Evolutionary conservation across 2,329 filamentous ascomycete species (phyloP).

Genomic region (Rhexocercosporidium sp.): DNA sequence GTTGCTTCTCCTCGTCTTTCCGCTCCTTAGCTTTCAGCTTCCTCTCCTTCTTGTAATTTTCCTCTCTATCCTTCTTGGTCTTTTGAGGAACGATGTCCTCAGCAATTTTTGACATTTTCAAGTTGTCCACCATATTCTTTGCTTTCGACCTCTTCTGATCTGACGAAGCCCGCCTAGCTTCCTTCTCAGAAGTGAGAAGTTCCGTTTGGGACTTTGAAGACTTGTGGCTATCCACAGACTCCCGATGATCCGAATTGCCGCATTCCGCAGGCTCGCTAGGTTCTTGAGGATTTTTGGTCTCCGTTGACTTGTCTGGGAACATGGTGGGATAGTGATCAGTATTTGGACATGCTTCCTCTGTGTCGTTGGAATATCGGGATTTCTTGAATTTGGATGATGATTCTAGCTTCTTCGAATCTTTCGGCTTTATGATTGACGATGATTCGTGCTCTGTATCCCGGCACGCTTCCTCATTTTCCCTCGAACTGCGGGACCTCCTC

Average conservation of each 20-base stretch:
- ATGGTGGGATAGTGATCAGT: background rate
- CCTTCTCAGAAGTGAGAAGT: too few relatives aligned
- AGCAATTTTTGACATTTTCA: too few relatives aligned
- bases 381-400: background rate
- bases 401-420: background rate
- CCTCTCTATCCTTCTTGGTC: background rate
- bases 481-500: background rate
- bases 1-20: background rate
- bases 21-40: background rate
- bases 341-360: background rate
- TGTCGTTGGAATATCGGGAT: background rate
- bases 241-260: background rate
- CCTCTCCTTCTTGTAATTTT: background rate
- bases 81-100: background rate
- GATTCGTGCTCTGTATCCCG: background rate
- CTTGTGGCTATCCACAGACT: background rate
- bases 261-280: background rate
- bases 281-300: background rate
- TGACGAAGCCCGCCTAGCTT: too few relatives aligned
- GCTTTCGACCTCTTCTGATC: too few relatives aligned
- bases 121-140: too few relatives aligned
- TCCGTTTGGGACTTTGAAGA: background rate
- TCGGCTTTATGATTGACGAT: background rate
- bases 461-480: background rate
- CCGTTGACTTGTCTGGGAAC: background rate